A percentile compares a stretch with the other conserved stretches of the same genome.
phyloP scores from a whole-genome alignment of 371 early-diverging fungal genomes.

The Mucor plumbeus region DNA sequence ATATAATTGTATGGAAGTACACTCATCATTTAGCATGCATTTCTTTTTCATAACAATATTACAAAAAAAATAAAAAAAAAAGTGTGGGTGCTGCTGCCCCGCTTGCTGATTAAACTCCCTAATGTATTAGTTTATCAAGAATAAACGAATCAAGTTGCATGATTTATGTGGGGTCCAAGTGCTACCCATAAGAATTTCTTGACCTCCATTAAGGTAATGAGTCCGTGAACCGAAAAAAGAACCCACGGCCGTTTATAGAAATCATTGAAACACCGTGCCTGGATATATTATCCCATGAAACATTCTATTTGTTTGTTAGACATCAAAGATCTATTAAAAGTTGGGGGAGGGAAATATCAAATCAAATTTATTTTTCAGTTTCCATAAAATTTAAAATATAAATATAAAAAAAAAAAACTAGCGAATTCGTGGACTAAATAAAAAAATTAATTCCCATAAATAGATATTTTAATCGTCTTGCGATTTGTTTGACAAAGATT shows the following conservation, averaged over 20 bases:
- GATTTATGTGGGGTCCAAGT: constrained; percentile 14
- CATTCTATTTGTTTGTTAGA: background rate
- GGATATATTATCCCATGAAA: background rate
- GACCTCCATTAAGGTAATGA: constrained; percentile 10
- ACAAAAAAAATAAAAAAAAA: background rate
- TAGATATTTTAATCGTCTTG: constrained; percentile 8
- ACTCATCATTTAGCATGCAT: constrained; percentile 7
- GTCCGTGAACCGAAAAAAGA: constrained; percentile 6
- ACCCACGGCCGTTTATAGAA: constrained; percentile 9
- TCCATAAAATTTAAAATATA: background rate
- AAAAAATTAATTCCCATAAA: constrained; percentile 5
- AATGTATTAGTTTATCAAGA: background rate
- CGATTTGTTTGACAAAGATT: constrained; percentile 1
- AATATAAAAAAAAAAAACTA: background rate
- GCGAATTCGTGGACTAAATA: background rate
- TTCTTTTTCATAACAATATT: background rate
- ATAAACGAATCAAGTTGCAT: constrained; percentile 18
- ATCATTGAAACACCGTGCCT: constrained; percentile 4
- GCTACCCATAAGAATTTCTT: constrained; percentile 1
- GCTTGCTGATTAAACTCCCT: background rate
- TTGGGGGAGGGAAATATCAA: background rate
- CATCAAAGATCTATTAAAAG: background rate
- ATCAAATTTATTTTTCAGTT: background rate
- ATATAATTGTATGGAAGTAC: background rate
- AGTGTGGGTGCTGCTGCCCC: constrained; percentile 4